Evolutionary conservation across 148 eudicot species (phyloP).

Genomic region (Diospyros kaki): DNA sequence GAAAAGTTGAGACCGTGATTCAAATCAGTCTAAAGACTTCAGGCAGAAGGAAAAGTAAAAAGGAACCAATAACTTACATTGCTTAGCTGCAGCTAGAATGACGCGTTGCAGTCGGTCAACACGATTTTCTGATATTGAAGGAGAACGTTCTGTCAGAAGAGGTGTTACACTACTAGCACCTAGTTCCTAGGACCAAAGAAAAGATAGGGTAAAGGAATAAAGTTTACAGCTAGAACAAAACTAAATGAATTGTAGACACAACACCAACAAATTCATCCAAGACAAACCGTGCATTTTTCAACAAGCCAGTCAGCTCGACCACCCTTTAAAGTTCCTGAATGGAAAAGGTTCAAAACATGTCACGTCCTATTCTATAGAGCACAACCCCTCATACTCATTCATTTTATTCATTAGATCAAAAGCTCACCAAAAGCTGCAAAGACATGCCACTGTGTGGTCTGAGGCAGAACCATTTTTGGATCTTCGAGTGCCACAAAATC

Average conservation of each 20-base stretch:
- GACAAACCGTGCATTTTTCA: slow-evolving; percentile 90
- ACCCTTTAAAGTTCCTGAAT: slow-evolving; percentile 81
- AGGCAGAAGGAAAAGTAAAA: slow-evolving; percentile 1
- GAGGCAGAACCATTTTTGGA: slow-evolving; percentile 46
- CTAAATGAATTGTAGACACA: neutral
- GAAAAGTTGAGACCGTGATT: neutral
- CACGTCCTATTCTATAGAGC: neutral
- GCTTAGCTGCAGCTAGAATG: slow-evolving; percentile 79
- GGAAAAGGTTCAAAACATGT: slow-evolving; percentile 16
- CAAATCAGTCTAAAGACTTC: neutral
- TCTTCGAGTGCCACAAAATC: slow-evolving; percentile 65
- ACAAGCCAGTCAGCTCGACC: slow-evolving; percentile 97
- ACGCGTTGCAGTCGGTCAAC: slow-evolving; percentile 84
- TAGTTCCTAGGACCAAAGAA: slow-evolving; percentile 51
- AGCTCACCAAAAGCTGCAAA: slow-evolving; percentile 88
- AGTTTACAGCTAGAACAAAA: neutral
- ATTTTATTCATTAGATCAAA: neutral
- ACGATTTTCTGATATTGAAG: slow-evolving; percentile 80
- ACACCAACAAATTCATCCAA: neutral
- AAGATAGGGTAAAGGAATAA: slow-evolving; percentile 7
- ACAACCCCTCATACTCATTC: neutral
- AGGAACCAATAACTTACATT: slow-evolving; percentile 40
- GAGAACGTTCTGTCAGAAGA: slow-evolving; percentile 78
- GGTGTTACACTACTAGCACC: slow-evolving; percentile 91
- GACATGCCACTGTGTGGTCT: slow-evolving; percentile 74